Evolutionary conservation across 108 stramenopile genomes (phyloP), one percentile per base, ranked within the genome.

Genomic region (Pseudonitzschia multistriata): DNA sequence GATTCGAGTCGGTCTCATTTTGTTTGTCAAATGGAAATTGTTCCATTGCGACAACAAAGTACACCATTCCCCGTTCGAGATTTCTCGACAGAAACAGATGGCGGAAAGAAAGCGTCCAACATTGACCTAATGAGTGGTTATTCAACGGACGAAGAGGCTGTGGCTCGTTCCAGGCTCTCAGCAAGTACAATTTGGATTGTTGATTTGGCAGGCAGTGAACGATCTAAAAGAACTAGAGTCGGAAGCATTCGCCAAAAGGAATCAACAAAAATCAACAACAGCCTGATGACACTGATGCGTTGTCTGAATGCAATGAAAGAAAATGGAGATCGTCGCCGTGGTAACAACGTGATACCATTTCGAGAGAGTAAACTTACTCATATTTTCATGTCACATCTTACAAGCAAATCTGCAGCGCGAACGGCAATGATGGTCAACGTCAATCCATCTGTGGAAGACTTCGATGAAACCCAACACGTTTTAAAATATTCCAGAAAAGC

Each of bases 351-450:
- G 6, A 84, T 98, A 11, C 98, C 98, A 0, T 99, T 92, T 77
- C 93, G 99, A 22, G 99, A 98, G 68, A 91, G 87, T 56, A 99
- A 98, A 80, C 81, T 99, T 59, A 97, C 97, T 11, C 96, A 96
- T 48, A 82, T 99, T 68, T 97, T 99, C 72, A 94, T 92, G 91
- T 83, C 92, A 68, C 94, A 93, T 70, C 83, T 98, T 60, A 82
- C 88, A 27, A 89, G 91, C 15, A 71, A 79, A 10, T 78, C 81
- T 28, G 89, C 89, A 15, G 71, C 85, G 1, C 49, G 88, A 11
- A 96, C 94, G 5, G 74, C 81, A 30, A 98, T 98, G 94, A 83
- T 98, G 69, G 94, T 96, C 15, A 96, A 96, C 70, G 93, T 96
- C 48, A 90, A 95, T 71, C 96, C 98, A 11, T 66, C 80, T 22